These are phyloP conservation scores for Teratosphaeria epicoccoides DNA, from an alignment of 2,329 filamentous ascomycete species.

Conservation along the genomic window DNA sequence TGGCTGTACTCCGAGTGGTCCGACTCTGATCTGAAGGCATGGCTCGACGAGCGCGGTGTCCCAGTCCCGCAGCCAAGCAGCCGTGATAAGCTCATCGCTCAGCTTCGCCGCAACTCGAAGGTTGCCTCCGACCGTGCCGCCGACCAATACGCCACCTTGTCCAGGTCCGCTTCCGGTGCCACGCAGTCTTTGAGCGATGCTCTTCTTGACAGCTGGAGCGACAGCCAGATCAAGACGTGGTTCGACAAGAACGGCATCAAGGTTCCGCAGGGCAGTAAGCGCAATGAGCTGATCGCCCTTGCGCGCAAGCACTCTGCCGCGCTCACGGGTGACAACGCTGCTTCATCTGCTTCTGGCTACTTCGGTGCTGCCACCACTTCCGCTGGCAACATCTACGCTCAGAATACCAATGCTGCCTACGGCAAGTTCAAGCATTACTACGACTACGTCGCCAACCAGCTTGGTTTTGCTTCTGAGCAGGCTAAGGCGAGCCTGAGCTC, in stretches of 20 bases:
- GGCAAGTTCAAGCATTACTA: constrained; percentile 25
- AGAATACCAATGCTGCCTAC: constrained; percentile 57
- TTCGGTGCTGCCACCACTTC: constrained; percentile 37
- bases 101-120: constrained; percentile 82
- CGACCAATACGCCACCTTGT: constrained; percentile 53
- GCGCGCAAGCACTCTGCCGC: constrained; percentile 76
- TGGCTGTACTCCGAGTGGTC: constrained; percentile 91
- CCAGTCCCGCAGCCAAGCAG: constrained; percentile 72
- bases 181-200: constrained; percentile 69
- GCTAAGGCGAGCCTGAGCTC: constrained; percentile 27
- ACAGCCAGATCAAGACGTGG: constrained; percentile 83
- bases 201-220: constrained; percentile 81
- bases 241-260: constrained; percentile 79
- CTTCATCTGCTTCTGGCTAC: constrained; percentile 30
- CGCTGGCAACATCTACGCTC: constrained; percentile 65
- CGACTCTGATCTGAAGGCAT: constrained; percentile 86
- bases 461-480: constrained; percentile 34
- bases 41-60: constrained; percentile 80
- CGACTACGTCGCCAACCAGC: constrained; percentile 35
- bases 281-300: constrained; percentile 80
- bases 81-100: constrained; percentile 80
- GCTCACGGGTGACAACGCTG: constrained; percentile 50
- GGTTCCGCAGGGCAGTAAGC: constrained; percentile 84
- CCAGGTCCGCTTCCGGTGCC: constrained; percentile 45
- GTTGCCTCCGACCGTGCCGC: constrained; percentile 33